Base-by-base conservation (phyloP, 148 eudicot species). In the Chenopodium berlandieri region DNA sequence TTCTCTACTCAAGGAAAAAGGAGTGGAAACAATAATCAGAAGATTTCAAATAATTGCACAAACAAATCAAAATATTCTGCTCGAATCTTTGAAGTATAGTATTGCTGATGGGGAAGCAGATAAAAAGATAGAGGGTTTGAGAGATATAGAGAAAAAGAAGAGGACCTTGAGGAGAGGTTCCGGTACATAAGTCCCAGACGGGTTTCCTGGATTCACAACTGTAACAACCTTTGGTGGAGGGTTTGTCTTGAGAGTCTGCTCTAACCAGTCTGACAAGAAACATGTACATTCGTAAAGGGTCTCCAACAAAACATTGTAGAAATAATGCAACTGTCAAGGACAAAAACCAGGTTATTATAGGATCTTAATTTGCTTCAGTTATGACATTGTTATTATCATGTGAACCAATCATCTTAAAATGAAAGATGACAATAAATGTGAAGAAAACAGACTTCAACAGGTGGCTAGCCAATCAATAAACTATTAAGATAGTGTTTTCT, bases 151-250 rank as follows among this genome's bases (percentile, higher is more conserved):
- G 65, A 85, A 71, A 82, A 69, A 87, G 81, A 85, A 54, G 80
- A 63, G 71, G 68, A 97, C 99, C 99, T 90, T 90, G 75, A 97
- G 98, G 75, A 97, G 94, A 78, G 92, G 86, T 64, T 90, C 95
- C 7, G 99, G 99, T 56, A 97, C 90, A 85, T 94, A 97, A 22
- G 99, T 97, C 84, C 99, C 99, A 52, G 99, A 94, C 19, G 99
- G 99, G 60, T 97, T 97, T 68, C 99, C 99, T 23, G 99, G 99
- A 89, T 97, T 97, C 78, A 97, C 99, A 81, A 97, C 97, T 31
- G 98, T 91, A n/a, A 97, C 98, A 80, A 97, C 98, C 91, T 97
- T 97, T 19, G 99, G 99, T 47, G 91, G 91, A 71, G 97, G 98
- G 84, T 90, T 86, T 82, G 88, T 88, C 84, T 50, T 86, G 79